Base-by-base conservation (phyloP, 495 filamentous ascomycete genomes). In the Penicillium goetzii region DNA sequence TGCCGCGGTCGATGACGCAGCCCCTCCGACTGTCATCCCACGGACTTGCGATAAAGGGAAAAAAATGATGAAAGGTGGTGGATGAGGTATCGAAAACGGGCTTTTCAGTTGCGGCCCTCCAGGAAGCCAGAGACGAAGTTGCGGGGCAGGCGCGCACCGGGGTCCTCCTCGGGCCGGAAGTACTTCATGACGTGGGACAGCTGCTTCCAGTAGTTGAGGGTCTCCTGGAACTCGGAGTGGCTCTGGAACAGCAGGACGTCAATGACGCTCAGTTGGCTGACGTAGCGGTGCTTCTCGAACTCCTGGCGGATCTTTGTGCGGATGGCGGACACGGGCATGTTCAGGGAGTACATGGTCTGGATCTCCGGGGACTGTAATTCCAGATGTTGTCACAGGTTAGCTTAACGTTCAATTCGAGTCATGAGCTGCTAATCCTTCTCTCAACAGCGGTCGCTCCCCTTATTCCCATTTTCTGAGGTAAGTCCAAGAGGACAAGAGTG, bases 181-280 rank as follows among this genome's bases (percentile, higher is more conserved):
- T 96, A 99, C 72, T 97, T 96, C 84, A 99, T 91, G 67, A 99
- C 86, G 74, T 99, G 95, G 52, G 91, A 90, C 56, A 94, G 84
- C 80, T 98, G 96, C 80, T 97, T 97, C 95, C 96, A 99, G 86
- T 89, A 99, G 79, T 98, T 99, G 81, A 98, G 85, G 38, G 92
- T 98, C 86, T 99, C 95, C 92, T 99, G 95, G 71, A 88, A 97
- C 80, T 99, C 95, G 68, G 88, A 82, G 72, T 96, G 88, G 73
- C 90, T 93, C 75, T 96, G 88, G 70, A 90, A 88, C 36, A 99
- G 77, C 55, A 99, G 80, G 70, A 97, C 87, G 76, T 99, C 96
- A 62, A 97, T 87, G 4, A 92, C 90, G 17, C 82, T 83, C 47
- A 98, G 78, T 80, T 98, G 93, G 73, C 89, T 90, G 52, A 97